Evolutionary conservation across 495 filamentous ascomycete species (phyloP), one percentile per base, ranked within the genome.

Genomic region (Achaetomiella virescens): DNA sequence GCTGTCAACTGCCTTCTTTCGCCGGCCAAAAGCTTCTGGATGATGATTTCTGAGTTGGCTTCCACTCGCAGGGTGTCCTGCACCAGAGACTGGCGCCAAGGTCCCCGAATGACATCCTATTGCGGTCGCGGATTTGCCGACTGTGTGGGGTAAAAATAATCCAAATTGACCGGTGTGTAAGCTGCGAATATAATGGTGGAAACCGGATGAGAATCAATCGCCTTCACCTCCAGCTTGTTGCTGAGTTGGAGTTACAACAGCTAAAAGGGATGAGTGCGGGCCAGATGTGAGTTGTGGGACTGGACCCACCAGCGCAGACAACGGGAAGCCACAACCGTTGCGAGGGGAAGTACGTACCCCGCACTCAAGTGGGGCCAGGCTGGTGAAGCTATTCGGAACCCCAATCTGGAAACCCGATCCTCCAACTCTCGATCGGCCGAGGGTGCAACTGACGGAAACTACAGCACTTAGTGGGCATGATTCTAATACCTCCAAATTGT

Each of bases 331-430:
- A 33, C 5, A n/a, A 21, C 12, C 15, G 27, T 24, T 24, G 43
- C 43, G 2, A 17, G 3, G 8, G 52, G n/a, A 29, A 25, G 17
- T 14, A 24, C 4, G 27, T 18, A 53, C 51, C 51, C 51, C 29
- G 20, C 27, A 37, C 22, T 53, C 10, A 14, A 22, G 44, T 47
- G 43, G 35, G 24, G 21, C 52, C 4, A 1, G 1, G 2, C 11
- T 6, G 12, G 3, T 41, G 44, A 48, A 45, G 52, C 52, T 55
- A 55, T 55, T 55, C 52, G 8, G 52, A 55, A 36, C 10, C 41
- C 43, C 35, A 20, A 41, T 48, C 17, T 4, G 21, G 40, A 22
- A 53, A 31, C 6, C 33, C 14, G 27, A 9, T 4, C 27, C 4
- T 5, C 5, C 27, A 31, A 31, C 27, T 31, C 27, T 31, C 27